Percentiles rank a stretch among this genome's conserved stretches.
Conservation (phyloP, 2,329 filamentous ascomycete species). For the Fonsecaea pedrosoi region DNA sequence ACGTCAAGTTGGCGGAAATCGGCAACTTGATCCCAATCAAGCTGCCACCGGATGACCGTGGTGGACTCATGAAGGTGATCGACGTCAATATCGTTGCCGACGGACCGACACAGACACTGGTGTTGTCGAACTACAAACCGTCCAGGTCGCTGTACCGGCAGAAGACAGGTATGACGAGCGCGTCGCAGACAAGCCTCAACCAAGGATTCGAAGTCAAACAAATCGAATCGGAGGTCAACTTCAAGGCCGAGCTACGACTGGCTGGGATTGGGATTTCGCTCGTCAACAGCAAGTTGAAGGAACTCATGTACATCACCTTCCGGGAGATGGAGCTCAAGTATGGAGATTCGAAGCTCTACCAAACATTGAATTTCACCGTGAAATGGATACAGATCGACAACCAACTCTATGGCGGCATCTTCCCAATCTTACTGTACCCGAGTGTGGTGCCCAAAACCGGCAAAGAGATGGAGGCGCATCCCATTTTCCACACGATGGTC, state of each 20-base stretch:
- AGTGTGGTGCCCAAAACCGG: slow-evolving; percentile 97
- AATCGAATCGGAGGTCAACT: slow-evolving; percentile 83
- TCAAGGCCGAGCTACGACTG: slow-evolving; percentile 85
- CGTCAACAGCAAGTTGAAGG: slow-evolving; percentile 88
- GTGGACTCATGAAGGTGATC: slow-evolving; percentile 78
- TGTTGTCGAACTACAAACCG: slow-evolving; percentile 89
- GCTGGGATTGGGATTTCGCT: slow-evolving; percentile 92
- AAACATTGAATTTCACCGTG: slow-evolving; percentile 86
- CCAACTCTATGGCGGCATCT: slow-evolving; percentile 96
- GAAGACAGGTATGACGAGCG: slow-evolving; percentile 57
- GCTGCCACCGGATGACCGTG: slow-evolving; percentile 70
- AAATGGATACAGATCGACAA: slow-evolving; percentile 99
- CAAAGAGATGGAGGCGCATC: slow-evolving; percentile 94
- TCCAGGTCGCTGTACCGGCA: slow-evolving; percentile 91
- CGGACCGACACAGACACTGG: slow-evolving; percentile 91
- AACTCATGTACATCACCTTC: slow-evolving; percentile 92
- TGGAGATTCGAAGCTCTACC: slow-evolving; percentile 89
- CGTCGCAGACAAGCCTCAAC: slow-evolving; percentile 64
- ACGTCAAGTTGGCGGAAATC: slow-evolving; percentile 95
- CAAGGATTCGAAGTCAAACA: slow-evolving; percentile 93
- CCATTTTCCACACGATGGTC: slow-evolving; percentile 88
- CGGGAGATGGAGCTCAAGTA: slow-evolving; percentile 90
- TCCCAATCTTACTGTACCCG: slow-evolving; percentile 95
- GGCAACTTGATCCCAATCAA: slow-evolving; percentile 96
- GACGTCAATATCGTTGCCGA: slow-evolving; percentile 96